Base-by-base conservation (phyloP, 768 basidiomycete genomes). In the Lactifluus volemus region DNA sequence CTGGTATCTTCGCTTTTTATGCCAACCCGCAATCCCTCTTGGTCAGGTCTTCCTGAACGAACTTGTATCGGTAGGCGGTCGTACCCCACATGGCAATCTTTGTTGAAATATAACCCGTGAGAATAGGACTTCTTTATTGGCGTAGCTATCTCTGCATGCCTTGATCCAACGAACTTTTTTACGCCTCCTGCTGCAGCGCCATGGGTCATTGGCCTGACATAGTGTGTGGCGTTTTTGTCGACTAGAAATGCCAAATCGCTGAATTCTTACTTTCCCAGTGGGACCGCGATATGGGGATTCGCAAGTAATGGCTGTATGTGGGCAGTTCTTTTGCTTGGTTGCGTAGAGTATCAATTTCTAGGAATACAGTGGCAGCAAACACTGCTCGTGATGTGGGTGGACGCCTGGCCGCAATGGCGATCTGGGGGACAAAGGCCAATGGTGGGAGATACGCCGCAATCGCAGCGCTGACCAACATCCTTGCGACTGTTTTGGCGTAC, bases 1-100 rank as follows among this genome's bases (percentile, higher is more conserved):
- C 69, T 10, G 76, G 76, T 2, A 68, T 74, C 54, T 78, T 78
- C 53, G 77, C 63, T 7, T 54, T 78, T 52, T 78, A 73, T 58
- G 70, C 68, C 5, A 41, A 60, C 29, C 73, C 8, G 70, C 67
- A 6, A 61, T 68, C 30, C 72, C 72, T 55, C 65, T 77, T 8
- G 63, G 66, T 45, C 66, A 69, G 41, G 72, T 69, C 34, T 70
- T 78, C 57, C 65, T 77, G 19, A 77, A 77, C 59, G 76, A 77
- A 59, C 75, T 77, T 50, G 58, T 74, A 57, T 70, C 67, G 32
- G 76, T 78, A 58, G 59, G 69, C 59, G 14, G 50, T 36, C 49
- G 29, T 59, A 14, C 36, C 19, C 36, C 36, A 44, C 5, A 25
- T 41, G 6, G 6, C 34, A 47, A 49, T 32, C 15, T 2, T 41